Percentiles rank a stretch among this genome's conserved stretches.
These are phyloP conservation scores for Cercospora sp. DNA, from an alignment of 2,329 filamentous ascomycete species.

Conservation along the genomic window DNA sequence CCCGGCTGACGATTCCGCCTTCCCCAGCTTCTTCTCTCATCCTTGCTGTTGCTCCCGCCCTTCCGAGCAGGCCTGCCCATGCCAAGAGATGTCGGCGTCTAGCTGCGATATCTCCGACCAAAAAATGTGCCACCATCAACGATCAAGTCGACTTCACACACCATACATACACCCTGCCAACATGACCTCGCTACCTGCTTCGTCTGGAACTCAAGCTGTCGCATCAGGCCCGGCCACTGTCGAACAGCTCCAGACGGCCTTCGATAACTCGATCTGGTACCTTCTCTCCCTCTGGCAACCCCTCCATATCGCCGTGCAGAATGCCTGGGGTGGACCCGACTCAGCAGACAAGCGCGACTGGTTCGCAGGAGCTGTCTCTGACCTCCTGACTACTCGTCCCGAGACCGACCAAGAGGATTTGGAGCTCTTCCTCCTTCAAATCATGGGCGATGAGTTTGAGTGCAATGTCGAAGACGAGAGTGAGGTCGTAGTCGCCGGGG, in stretches of 20 bases:
- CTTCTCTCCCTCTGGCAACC: constrained; percentile 84
- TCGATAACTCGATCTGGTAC: constrained; percentile 86
- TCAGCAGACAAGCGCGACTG: constrained; percentile 89
- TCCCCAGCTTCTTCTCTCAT: neutral
- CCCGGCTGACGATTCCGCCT: neutral
- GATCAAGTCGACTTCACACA: neutral
- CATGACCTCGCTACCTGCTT: constrained; percentile 20
- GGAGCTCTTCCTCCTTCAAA: constrained; percentile 11
- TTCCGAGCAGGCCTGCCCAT: neutral
- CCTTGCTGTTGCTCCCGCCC: neutral
- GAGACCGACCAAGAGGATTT: constrained; percentile 57
- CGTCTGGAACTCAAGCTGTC: constrained; percentile 15
- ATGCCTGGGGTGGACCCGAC: constrained; percentile 83
- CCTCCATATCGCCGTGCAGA: constrained; percentile 81
- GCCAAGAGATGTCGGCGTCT: neutral
- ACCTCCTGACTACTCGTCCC: constrained; percentile 65
- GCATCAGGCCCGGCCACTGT: constrained; percentile 22
- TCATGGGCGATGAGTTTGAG: constrained; percentile 73
- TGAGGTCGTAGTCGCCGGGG: constrained; percentile 68
- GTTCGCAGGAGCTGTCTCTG: constrained; percentile 84
- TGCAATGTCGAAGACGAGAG: constrained; percentile 89
- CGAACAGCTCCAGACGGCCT: constrained; percentile 35
- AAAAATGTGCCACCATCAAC: neutral
- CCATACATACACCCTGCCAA: neutral
- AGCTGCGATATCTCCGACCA: neutral